Evolutionary conservation across 768 basidiomycete genomes (phyloP).

Genomic region (Postia placenta): DNA sequence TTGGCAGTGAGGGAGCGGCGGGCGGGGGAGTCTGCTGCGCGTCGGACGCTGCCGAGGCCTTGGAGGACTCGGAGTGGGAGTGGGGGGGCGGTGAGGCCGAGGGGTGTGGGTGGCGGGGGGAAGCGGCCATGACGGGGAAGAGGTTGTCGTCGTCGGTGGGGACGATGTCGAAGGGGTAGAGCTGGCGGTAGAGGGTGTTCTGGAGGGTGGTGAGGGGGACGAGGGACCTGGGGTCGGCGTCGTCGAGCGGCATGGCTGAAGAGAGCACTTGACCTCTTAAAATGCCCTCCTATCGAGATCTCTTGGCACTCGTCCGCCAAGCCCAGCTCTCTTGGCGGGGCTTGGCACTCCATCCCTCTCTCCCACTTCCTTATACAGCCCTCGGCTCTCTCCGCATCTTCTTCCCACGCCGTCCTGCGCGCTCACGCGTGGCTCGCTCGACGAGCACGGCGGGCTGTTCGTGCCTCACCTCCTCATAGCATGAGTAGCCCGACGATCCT

Average conservation of each 20-base stretch:
- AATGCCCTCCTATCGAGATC: constrained; percentile 17
- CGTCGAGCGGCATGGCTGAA: constrained; percentile 11
- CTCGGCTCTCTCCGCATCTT: not conserved
- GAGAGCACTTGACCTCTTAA: not conserved
- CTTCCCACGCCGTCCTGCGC: not conserved
- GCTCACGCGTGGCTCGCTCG: not conserved
- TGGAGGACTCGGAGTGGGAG: constrained; percentile 7
- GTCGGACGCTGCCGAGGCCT: constrained; percentile 8
- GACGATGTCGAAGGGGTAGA: constrained; percentile 18
- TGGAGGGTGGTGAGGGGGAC: constrained; percentile 25
- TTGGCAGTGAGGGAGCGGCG: constrained; percentile 1
- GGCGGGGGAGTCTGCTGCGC: constrained; percentile 4
- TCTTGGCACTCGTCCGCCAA: constrained; percentile 17
- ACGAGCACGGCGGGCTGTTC: too few species aligned
- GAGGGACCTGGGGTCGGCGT: constrained; percentile 12
- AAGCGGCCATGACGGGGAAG: not conserved
- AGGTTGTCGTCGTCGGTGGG: constrained; percentile 2
- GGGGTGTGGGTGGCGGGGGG: constrained; percentile 12
- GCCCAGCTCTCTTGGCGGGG: constrained; percentile 8
- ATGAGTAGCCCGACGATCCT: too few species aligned
- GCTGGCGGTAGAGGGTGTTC: constrained; percentile 20
- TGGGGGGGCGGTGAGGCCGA: constrained; percentile 28
- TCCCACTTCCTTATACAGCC: constrained; percentile 4
- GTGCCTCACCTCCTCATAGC: too few species aligned
- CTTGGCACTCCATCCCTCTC: constrained; percentile 12